Conservation (phyloP, 2,329 filamentous ascomycete genomes). For the Aspergillus tamarii region DNA sequence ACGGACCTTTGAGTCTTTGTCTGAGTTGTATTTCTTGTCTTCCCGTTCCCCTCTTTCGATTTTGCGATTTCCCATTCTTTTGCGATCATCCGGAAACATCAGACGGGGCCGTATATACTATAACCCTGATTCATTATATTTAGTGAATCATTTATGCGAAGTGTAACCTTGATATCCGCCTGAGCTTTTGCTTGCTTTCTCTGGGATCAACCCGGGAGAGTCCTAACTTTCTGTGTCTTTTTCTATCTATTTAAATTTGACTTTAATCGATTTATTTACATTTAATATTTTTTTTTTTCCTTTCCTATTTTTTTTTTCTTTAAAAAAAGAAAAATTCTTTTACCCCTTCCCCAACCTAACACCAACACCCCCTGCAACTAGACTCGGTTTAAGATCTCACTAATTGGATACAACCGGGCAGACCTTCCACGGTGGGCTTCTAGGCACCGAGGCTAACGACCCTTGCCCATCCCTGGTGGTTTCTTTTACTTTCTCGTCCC, state of each 20-base stretch:
- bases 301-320: neutral
- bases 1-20: neutral
- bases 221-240: neutral
- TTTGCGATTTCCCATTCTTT: neutral
- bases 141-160: neutral
- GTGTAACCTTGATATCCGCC: neutral
- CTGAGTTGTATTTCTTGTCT: slow-evolving; percentile 4
- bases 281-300: neutral
- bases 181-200: slow-evolving; percentile 2
- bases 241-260: neutral
- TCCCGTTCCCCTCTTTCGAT: neutral
- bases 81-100: neutral
- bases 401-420: slow-evolving; percentile 4
- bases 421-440: neutral
- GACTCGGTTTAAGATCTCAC: neutral
- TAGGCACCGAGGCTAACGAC: slow-evolving; percentile 3
- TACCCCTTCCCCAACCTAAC: neutral
- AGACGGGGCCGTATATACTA: neutral
- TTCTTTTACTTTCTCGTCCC: neutral
- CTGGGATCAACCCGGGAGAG: neutral
- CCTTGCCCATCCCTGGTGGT: neutral
- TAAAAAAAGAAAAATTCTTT: neutral
- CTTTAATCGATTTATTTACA: slow-evolving; percentile 3
- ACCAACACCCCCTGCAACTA: neutral
- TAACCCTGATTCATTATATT: neutral